Conservation (phyloP, 2,329 filamentous ascomycete species). For the Apiospora arundinis region DNA sequence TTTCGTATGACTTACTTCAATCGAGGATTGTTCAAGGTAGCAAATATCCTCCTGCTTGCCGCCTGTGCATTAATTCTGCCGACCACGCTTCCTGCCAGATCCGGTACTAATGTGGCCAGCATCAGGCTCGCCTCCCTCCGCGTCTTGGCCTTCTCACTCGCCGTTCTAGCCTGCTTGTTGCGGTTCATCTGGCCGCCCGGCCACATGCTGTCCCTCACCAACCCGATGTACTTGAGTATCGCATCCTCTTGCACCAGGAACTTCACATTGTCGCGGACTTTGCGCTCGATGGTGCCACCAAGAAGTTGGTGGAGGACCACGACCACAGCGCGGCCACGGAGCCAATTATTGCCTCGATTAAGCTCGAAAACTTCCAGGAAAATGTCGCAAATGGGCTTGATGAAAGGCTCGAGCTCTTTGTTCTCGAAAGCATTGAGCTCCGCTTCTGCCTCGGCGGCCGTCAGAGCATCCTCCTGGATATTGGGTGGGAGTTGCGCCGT, state of each 20-base stretch:
- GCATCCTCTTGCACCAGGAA: constrained; percentile 78
- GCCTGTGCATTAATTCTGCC: constrained; percentile 90
- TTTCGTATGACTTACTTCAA: constrained; percentile 75
- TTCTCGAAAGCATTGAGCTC: constrained; percentile 93
- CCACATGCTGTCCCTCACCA: constrained; percentile 83
- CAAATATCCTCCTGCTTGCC: constrained; percentile 87
- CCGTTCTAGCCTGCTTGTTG: constrained; percentile 62
- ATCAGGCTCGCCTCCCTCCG: constrained; percentile 87
- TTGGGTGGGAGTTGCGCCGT: constrained; percentile 61
- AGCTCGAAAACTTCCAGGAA: constrained; percentile 96
- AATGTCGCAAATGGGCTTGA: constrained; percentile 97
- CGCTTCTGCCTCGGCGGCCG: constrained; percentile 82
- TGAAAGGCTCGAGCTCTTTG: constrained; percentile 89
- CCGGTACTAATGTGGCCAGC: constrained; percentile 87
- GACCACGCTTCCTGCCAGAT: constrained; percentile 91
- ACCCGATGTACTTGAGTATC: constrained; percentile 75
- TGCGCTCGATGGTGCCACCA: constrained; percentile 94
- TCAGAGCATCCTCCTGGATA: constrained; percentile 55
- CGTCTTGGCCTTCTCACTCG: constrained; percentile 78
- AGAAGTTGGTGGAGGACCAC: constrained; percentile 95
- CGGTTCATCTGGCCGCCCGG: constrained; percentile 67
- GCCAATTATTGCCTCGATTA: constrained; percentile 95
- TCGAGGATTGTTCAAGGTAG: constrained; percentile 87
- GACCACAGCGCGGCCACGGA: constrained; percentile 92
- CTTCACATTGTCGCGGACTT: constrained; percentile 85